A percentile compares a stretch with the other conserved stretches of the same genome.
phyloP scores from a whole-genome alignment of 2,329 filamentous ascomycete species.

The Ophiostoma australiae region DNA sequence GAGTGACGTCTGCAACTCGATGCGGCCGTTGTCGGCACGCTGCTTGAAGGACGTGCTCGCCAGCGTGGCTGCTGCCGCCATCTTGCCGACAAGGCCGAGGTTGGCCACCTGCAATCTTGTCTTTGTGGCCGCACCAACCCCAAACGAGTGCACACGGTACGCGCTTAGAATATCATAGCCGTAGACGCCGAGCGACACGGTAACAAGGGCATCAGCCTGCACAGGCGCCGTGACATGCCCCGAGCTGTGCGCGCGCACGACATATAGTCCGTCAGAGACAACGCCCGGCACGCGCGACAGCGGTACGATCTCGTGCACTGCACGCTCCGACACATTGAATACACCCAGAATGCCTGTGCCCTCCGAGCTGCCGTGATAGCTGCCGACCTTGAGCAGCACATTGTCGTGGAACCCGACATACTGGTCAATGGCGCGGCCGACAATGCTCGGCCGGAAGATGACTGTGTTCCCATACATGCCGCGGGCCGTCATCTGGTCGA shows the following conservation, averaged over 20 bases:
- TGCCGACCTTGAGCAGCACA: slow-evolving; percentile 68
- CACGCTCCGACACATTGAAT: slow-evolving; percentile 69
- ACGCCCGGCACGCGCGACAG: slow-evolving; percentile 71
- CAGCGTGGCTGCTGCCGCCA: slow-evolving; percentile 81
- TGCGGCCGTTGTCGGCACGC: slow-evolving; percentile 48
- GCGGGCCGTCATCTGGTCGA: slow-evolving; percentile 73
- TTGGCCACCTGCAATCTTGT: slow-evolving; percentile 59
- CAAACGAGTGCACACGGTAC: slow-evolving; percentile 59
- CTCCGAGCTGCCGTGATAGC: slow-evolving; percentile 60
- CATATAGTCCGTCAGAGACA: slow-evolving; percentile 50
- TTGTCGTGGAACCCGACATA: slow-evolving; percentile 74
- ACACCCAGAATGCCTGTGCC: slow-evolving; percentile 75
- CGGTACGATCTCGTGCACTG: slow-evolving; percentile 62
- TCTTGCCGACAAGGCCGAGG: slow-evolving; percentile 77
- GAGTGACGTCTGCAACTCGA: slow-evolving; percentile 62
- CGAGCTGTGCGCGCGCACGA: slow-evolving; percentile 67
- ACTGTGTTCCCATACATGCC: slow-evolving; percentile 69
- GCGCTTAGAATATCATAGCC: slow-evolving; percentile 81
- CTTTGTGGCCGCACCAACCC: slow-evolving; percentile 31
- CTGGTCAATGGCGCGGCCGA: slow-evolving; percentile 66
- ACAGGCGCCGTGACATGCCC: slow-evolving; percentile 56
- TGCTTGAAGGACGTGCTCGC: slow-evolving; percentile 52
- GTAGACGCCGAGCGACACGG: slow-evolving; percentile 56
- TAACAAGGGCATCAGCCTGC: slow-evolving; percentile 46
- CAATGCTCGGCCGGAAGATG: slow-evolving; percentile 70